phyloP scores from a whole-genome alignment of 306 rosid genomes.

The Ceratonia siliqua region DNA sequence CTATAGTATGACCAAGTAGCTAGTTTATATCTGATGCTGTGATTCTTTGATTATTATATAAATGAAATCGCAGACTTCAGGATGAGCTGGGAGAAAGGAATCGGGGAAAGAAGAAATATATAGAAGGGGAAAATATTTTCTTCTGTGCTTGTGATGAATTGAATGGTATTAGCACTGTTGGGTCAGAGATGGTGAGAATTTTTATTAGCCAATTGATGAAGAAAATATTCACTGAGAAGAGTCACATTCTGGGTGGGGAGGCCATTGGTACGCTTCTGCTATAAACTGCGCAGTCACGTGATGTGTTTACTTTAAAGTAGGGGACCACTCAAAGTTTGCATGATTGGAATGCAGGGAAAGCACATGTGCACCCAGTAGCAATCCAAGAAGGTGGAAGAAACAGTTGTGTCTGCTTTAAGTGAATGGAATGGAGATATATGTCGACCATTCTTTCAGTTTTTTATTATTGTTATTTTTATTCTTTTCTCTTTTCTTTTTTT shows the following conservation, averaged over 20 bases:
- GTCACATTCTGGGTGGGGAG: slow-evolving; percentile 41
- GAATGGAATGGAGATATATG: slow-evolving; percentile 29
- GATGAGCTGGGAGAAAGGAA: background rate
- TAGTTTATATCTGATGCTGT: slow-evolving; percentile 27
- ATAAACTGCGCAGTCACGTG: slow-evolving; percentile 60
- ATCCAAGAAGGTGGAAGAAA: slow-evolving; percentile 35
- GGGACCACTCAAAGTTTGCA: slow-evolving; percentile 77
- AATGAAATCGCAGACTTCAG: slow-evolving; percentile 36
- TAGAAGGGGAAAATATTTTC: background rate
- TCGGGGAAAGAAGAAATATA: background rate
- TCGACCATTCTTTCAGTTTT: slow-evolving; percentile 43
- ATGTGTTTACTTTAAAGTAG: slow-evolving; percentile 53
- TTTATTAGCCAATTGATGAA: slow-evolving; percentile 28
- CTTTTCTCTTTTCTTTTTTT: slow-evolving; percentile 26
- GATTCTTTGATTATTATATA: slow-evolving; percentile 39
- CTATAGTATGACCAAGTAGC: slow-evolving; percentile 21
- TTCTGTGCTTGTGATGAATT: slow-evolving; percentile 24
- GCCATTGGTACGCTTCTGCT: slow-evolving; percentile 44
- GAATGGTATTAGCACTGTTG: slow-evolving; percentile 23
- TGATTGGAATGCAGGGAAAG: slow-evolving; percentile 77
- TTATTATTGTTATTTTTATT: slow-evolving; percentile 33
- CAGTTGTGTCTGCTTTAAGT: slow-evolving; percentile 54
- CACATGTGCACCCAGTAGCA: slow-evolving; percentile 71
- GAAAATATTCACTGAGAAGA: slow-evolving; percentile 22
- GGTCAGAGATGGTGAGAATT: slow-evolving; percentile 26